These are phyloP conservation scores for Pythium brassicae DNA, from an alignment of 352 stramenopile species.

Conservation along the genomic window DNA sequence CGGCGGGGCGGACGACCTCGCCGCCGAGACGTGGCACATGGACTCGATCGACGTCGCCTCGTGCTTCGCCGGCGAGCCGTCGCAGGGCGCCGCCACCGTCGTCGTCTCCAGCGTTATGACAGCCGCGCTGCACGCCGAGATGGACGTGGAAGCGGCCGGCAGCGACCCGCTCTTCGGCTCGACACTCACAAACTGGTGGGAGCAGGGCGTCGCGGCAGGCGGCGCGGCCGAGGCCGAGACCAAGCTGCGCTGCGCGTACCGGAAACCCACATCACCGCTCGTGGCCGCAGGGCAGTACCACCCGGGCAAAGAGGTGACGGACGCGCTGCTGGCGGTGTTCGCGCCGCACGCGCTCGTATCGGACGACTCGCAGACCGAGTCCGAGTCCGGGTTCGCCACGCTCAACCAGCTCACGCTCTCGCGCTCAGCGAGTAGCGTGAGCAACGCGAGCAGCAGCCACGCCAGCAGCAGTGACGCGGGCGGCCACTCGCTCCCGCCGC, in stretches of 20 bases:
- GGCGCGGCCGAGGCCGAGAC: background rate
- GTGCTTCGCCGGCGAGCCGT: slow-evolving; percentile 10
- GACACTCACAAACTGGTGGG: slow-evolving; percentile 9
- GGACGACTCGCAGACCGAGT: slow-evolving; percentile 30
- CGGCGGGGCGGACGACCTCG: slow-evolving; percentile 22
- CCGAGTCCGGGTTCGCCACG: slow-evolving; percentile 8
- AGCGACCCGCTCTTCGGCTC: slow-evolving; percentile 7
- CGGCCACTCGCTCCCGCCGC: slow-evolving; percentile 3
- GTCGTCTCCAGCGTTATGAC: background rate
- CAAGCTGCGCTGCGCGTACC: no score
- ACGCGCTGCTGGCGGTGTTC: slow-evolving; percentile 20
- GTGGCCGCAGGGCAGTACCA: background rate
- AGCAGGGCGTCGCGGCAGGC: background rate
- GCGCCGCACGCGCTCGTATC: slow-evolving; percentile 18
- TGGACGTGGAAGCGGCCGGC: no score
- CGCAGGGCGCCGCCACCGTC: background rate
- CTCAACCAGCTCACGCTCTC: slow-evolving; percentile 2
- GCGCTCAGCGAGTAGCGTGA: background rate
- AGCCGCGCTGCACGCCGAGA: background rate
- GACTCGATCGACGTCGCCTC: slow-evolving; percentile 23
- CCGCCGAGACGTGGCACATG: slow-evolving; percentile 22
- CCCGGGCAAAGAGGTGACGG: slow-evolving; percentile 18
- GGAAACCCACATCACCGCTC: no score
- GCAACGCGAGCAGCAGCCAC: slow-evolving; percentile 4
- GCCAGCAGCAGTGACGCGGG: background rate